Conservation (phyloP, 2,329 filamentous ascomycete genomes). For the Coniochaeta pulveracea region DNA sequence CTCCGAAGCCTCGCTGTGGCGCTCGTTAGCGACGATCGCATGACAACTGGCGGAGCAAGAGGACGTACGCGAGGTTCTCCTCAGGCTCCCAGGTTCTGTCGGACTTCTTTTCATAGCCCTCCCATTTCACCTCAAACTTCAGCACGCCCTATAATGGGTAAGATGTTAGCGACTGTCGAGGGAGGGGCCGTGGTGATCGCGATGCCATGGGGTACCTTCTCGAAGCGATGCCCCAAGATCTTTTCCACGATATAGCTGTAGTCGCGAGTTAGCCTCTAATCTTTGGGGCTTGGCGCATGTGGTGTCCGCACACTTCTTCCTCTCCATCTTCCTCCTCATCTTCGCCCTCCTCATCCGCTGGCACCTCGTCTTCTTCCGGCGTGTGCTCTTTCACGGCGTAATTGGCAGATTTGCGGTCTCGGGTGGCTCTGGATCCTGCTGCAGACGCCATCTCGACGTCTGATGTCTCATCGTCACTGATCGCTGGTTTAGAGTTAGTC, state of each 20-base stretch:
- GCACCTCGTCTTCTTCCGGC: slow-evolving; percentile 11
- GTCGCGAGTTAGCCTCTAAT: slow-evolving; percentile 14
- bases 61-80: slow-evolving; percentile 49
- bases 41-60: background rate
- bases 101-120: slow-evolving; percentile 57
- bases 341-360: slow-evolving; percentile 6
- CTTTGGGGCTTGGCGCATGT: background rate
- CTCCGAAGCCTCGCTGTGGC: slow-evolving; percentile 44
- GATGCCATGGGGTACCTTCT: background rate
- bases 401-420: too few relatives aligned
- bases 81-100: slow-evolving; percentile 75
- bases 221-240: slow-evolving; percentile 46
- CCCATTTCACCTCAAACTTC: slow-evolving; percentile 69
- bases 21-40: background rate
- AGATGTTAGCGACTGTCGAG: slow-evolving; percentile 3
- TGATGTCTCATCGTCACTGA: slow-evolving; percentile 30
- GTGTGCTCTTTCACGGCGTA: slow-evolving; percentile 16
- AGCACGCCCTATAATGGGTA: slow-evolving; percentile 29
- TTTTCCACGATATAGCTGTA: slow-evolving; percentile 62
- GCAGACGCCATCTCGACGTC: slow-evolving; percentile 11
- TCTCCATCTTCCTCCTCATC: slow-evolving; percentile 12
- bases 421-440: slow-evolving; percentile 6
- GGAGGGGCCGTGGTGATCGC: slow-evolving; percentile 3
- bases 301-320: slow-evolving; percentile 18
- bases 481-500: too few relatives aligned